phyloP scores from a whole-genome alignment of 352 stramenopile species.

The Globisporangium sylvaticum region DNA sequence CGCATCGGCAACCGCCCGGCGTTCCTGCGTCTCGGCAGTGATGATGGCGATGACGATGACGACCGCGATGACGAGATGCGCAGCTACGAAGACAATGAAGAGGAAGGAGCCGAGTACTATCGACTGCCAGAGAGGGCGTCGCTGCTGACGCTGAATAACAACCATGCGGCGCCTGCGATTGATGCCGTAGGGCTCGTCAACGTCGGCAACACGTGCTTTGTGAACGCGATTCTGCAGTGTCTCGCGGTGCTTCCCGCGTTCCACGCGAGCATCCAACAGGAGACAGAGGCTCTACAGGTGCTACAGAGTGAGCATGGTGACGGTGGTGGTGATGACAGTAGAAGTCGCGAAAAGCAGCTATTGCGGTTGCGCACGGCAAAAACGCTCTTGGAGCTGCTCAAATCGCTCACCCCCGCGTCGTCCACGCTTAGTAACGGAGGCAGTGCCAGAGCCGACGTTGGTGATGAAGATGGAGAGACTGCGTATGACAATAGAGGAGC shows the following conservation, averaged over 20 bases:
- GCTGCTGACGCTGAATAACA: background rate
- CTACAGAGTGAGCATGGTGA: background rate
- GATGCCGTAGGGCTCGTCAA: conserved; percentile 49
- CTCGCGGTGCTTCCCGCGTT: conserved; percentile 46
- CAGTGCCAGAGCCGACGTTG: background rate
- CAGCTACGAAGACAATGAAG: conserved; percentile 3
- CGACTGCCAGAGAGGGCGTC: background rate
- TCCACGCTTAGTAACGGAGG: background rate
- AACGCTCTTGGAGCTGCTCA: conserved; percentile 16
- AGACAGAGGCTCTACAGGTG: conserved; percentile 10
- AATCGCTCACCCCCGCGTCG: background rate
- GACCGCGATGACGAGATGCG: background rate
- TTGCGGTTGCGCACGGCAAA: conserved; percentile 10
- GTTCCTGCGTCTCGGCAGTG: conserved; percentile 1
- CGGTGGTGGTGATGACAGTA: background rate
- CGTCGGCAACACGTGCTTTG: conserved; percentile 72
- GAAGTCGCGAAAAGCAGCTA: background rate
- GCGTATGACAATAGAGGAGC: background rate
- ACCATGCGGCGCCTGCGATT: background rate
- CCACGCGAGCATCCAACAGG: conserved; percentile 20
- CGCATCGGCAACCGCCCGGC: background rate
- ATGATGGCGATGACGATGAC: background rate
- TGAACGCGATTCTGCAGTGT: conserved; percentile 74
- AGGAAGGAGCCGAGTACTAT: background rate
- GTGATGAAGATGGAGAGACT: background rate